A percentile compares a stretch with the other conserved stretches of the same genome.
phyloP scores from a whole-genome alignment of 2,329 filamentous ascomycete species.

The Colletotrichum spinosum region DNA sequence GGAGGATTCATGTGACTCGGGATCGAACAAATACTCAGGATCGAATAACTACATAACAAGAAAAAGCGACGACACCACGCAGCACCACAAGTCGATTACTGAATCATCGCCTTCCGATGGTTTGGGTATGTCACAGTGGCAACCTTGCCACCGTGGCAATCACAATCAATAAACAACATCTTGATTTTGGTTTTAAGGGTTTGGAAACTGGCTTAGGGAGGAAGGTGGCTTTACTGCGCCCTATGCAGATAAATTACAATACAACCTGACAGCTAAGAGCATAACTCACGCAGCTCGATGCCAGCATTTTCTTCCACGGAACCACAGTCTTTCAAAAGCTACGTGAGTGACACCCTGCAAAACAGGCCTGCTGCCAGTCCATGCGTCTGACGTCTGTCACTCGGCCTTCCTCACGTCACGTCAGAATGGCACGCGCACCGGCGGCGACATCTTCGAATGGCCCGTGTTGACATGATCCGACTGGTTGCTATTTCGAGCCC shows the following conservation, averaged over 20 bases:
- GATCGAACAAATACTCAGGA: too few species aligned
- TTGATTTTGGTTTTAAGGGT: slow-evolving; percentile 20
- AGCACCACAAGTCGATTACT: too few species aligned
- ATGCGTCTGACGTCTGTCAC: slow-evolving; percentile 18
- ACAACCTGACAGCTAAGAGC: slow-evolving; percentile 18
- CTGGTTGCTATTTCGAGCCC: slow-evolving; percentile 23
- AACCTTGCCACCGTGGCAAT: slow-evolving; percentile 21
- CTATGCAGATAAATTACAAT: slow-evolving; percentile 35
- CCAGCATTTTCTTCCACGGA: background rate
- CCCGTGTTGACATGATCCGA: slow-evolving; percentile 1
- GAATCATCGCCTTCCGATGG: too few species aligned
- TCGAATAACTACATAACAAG: too few species aligned
- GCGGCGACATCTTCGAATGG: background rate
- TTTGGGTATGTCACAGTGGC: too few species aligned
- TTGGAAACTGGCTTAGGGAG: slow-evolving; percentile 15
- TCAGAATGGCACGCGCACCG: slow-evolving; percentile 3
- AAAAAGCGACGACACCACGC: too few species aligned
- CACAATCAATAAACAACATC: slow-evolving; percentile 4
- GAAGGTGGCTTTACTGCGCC: slow-evolving; percentile 25
- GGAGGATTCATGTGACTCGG: slow-evolving; percentile 13
- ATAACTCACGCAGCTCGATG: background rate
- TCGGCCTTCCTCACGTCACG: slow-evolving; percentile 8
- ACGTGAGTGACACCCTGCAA: background rate
- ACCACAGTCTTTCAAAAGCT: background rate
- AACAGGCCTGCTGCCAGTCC: background rate